phyloP scores from a whole-genome alignment of 2,329 filamentous ascomycete genomes.

The Pseudogymnoascus destructans region DNA sequence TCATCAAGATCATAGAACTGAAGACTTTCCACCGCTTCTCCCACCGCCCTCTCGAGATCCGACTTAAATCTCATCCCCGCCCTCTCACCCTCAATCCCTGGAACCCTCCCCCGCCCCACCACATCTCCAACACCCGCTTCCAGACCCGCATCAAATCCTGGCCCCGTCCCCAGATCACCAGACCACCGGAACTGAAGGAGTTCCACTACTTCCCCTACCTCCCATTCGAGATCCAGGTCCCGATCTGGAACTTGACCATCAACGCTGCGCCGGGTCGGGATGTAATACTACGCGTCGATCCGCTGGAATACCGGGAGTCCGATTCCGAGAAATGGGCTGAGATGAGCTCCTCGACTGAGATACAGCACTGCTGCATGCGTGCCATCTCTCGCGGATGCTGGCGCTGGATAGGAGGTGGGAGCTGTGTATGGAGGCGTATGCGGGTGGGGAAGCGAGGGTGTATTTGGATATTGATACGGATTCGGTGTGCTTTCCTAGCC shows the following conservation, averaged over 20 bases:
- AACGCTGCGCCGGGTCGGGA: neutral
- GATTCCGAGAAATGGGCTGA: neutral
- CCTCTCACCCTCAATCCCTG: neutral
- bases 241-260: neutral
- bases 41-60: neutral
- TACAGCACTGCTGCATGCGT: neutral
- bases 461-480: neutral
- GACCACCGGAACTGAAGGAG: neutral
- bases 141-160: neutral
- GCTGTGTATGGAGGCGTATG: neutral
- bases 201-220: neutral
- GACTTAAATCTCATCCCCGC: neutral
- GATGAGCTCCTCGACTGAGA: neutral
- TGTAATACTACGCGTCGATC: neutral
- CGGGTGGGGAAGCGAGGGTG: neutral
- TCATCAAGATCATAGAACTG: neutral
- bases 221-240: neutral
- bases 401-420: neutral
- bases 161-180: neutral
- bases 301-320: neutral
- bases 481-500: neutral
- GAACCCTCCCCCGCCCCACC: neutral
- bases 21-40: neutral
- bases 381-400: neutral
- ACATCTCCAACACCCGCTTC: neutral